phyloP scores from a whole-genome alignment of 768 basidiomycete genomes.

The Clathrus columnatus region DNA sequence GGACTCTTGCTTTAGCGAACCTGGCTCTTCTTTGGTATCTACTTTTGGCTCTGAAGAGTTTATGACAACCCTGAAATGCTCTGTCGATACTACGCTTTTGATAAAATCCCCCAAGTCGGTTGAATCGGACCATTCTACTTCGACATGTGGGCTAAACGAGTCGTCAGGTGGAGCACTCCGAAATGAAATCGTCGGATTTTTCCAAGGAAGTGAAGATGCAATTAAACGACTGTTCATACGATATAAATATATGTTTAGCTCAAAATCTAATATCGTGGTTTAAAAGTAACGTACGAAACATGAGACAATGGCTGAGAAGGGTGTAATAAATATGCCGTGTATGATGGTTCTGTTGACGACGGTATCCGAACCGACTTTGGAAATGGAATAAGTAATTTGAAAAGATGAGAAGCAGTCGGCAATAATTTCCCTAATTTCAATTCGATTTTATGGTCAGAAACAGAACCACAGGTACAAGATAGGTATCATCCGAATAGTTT shows the following conservation, averaged over 20 bases:
- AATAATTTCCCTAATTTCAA: slow-evolving; percentile 42
- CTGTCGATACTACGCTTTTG: slow-evolving; percentile 46
- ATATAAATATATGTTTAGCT: too few relatives aligned
- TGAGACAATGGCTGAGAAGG: slow-evolving; percentile 64
- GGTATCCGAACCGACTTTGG: slow-evolving; percentile 20
- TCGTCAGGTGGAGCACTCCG: slow-evolving; percentile 27
- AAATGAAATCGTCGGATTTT: slow-evolving; percentile 34
- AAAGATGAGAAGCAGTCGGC: slow-evolving; percentile 54
- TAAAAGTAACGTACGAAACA: slow-evolving; percentile 35
- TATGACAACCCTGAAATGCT: slow-evolving; percentile 42
- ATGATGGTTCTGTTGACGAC: slow-evolving; percentile 21
- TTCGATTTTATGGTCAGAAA: too few relatives aligned
- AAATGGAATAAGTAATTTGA: slow-evolving; percentile 55
- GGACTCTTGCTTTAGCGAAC: too few relatives aligned
- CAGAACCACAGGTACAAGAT: too few relatives aligned
- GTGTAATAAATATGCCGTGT: slow-evolving; percentile 52
- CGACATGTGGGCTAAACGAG: slow-evolving; percentile 24
- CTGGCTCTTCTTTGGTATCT: neutral
- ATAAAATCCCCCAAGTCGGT: slow-evolving; percentile 63
- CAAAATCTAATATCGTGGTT: too few relatives aligned
- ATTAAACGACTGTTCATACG: slow-evolving; percentile 17
- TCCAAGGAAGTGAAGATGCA: slow-evolving; percentile 23
- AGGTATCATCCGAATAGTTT: slow-evolving; percentile 24
- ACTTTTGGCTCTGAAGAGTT: too few relatives aligned
- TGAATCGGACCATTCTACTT: slow-evolving; percentile 48